Percentiles rank a stretch among this genome's conserved stretches.
Conservation (phyloP, 164 flowering plant species). For the Vitis amurensis region DNA sequence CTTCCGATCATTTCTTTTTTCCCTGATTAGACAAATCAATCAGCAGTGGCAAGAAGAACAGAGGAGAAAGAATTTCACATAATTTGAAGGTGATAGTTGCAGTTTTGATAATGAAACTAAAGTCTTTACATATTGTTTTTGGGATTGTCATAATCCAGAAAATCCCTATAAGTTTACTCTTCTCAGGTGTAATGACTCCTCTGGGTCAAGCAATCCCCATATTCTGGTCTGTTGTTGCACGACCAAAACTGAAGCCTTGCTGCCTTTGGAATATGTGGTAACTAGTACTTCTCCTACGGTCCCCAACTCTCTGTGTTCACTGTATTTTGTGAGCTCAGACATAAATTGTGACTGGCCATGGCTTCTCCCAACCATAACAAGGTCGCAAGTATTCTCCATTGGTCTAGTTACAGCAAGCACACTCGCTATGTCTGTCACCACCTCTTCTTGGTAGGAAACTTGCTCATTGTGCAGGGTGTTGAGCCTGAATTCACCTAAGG, state of each 20-base stretch:
- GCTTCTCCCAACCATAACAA: constrained; percentile 34
- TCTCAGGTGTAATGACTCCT: constrained; percentile 24
- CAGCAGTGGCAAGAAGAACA: too few species aligned
- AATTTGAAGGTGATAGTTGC: background rate
- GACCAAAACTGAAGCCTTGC: constrained; percentile 33
- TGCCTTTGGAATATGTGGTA: constrained; percentile 15
- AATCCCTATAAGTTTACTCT: background rate
- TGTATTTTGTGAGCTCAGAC: constrained; percentile 17
- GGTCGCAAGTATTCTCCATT: constrained; percentile 19
- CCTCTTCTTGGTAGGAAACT: constrained; percentile 25
- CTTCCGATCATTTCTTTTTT: too few species aligned
- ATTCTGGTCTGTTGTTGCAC: constrained; percentile 38
- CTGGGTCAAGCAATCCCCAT: constrained; percentile 29
- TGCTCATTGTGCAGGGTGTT: constrained; percentile 7
- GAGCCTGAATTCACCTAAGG: constrained; percentile 15
- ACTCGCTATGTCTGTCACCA: constrained; percentile 20
- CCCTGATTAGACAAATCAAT: too few species aligned
- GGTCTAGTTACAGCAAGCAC: constrained; percentile 17
- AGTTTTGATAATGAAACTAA: background rate
- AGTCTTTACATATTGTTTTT: background rate
- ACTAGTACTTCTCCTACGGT: constrained; percentile 40
- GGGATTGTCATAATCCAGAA: too few species aligned
- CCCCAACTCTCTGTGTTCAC: constrained; percentile 28
- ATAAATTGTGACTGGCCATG: constrained; percentile 24
- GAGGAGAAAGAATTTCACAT: background rate